These are phyloP conservation scores for Ogataea philodendri DNA, from an alignment of 805 yeast genomes.

Conservation along the genomic window DNA sequence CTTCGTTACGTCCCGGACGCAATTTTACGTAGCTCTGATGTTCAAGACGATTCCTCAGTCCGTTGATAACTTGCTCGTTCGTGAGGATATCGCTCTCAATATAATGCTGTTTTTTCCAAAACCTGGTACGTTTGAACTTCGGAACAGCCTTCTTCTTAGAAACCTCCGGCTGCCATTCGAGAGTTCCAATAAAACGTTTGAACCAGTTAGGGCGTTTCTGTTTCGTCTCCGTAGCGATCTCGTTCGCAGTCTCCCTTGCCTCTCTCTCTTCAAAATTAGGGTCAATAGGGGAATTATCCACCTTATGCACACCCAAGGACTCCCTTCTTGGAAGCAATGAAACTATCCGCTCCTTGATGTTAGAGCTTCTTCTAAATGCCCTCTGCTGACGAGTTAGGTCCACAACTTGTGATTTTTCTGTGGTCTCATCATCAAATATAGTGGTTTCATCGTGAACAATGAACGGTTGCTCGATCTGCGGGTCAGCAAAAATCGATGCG, in stretches of 20 bases:
- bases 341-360: conserved; percentile 14
- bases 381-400: conserved; percentile 6
- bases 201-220: conserved; percentile 16
- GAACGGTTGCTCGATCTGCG: conserved; percentile 20
- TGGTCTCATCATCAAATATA: conserved; percentile 22
- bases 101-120: conserved; percentile 4
- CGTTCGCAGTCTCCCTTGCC: conserved; percentile 6
- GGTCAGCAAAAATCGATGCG: conserved; percentile 30
- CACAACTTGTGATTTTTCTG: conserved; percentile 10
- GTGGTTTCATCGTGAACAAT: conserved; percentile 15
- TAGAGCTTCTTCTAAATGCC: conserved; percentile 1
- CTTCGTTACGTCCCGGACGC: conserved; percentile 5
- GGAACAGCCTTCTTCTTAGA: not conserved
- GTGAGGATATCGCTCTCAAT: conserved; percentile 7
- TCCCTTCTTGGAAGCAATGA: conserved; percentile 14
- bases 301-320: conserved; percentile 12
- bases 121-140: conserved; percentile 1
- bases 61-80: conserved; percentile 7
- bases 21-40: conserved; percentile 10
- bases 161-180: conserved; percentile 1
- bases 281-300: conserved; percentile 30
- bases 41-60: conserved; percentile 3
- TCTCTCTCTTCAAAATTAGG: conserved; percentile 20
- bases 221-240: not conserved
- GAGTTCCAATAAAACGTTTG: conserved; percentile 7